Percentiles rank a stretch among this genome's conserved stretches.
phyloP scores from a whole-genome alignment of 2,329 filamentous ascomycete species.

The Mariannaea sp. region DNA sequence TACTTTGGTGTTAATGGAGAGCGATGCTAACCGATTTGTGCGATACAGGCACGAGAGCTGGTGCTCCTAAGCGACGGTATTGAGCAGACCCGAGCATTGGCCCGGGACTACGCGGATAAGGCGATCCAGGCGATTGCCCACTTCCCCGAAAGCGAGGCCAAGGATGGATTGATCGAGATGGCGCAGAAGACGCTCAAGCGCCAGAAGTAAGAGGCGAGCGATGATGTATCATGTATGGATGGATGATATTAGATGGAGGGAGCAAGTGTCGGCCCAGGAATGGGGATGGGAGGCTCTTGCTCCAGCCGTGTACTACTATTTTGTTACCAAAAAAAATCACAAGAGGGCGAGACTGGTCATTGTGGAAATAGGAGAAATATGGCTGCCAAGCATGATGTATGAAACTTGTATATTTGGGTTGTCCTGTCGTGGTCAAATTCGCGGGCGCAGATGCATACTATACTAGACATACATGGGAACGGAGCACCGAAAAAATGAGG shows the following conservation, averaged over 20 bases:
- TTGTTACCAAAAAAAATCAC: conserved; percentile 25
- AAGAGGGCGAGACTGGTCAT: not conserved
- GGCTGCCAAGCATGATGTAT: conserved; percentile 17
- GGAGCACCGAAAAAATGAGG: not conserved
- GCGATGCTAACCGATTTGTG: conserved; percentile 30
- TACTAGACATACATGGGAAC: conserved; percentile 18
- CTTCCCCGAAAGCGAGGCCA: conserved; percentile 95
- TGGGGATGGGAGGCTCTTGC: not conserved
- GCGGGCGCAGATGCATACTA: conserved; percentile 18
- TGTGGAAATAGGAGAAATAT: not conserved
- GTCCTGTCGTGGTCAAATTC: conserved; percentile 16
- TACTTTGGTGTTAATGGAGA: conserved; percentile 10
- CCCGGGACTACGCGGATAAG: conserved; percentile 87
- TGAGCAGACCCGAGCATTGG: conserved; percentile 87
- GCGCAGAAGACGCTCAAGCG: conserved; percentile 88
- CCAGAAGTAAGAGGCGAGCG: conserved; percentile 66
- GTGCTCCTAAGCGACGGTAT: conserved; percentile 85
- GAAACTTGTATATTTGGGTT: conserved; percentile 16
- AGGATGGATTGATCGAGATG: conserved; percentile 90
- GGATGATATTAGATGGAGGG: conserved; percentile 9
- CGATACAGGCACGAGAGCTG: conserved; percentile 76
- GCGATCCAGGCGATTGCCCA: conserved; percentile 81
- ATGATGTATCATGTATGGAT: conserved; percentile 5
- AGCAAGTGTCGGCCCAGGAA: not conserved
- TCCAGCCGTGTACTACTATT: conserved; percentile 21